Base-by-base conservation (phyloP, 2,329 filamentous ascomycete genomes). In the Stachybotrys chartarum region DNA sequence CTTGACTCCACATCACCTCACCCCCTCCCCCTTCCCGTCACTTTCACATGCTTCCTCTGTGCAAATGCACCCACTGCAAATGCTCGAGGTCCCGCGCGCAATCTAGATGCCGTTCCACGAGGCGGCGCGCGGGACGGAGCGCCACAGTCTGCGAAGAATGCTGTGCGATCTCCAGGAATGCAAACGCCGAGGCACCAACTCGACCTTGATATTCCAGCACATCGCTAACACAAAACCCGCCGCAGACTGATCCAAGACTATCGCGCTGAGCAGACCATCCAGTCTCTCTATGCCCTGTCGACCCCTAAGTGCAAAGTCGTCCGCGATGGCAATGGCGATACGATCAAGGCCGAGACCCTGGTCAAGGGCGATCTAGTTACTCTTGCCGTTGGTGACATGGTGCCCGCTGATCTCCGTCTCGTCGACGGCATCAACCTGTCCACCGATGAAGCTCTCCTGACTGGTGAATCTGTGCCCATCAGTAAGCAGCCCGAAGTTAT, bases 381-480 rank as follows among this genome's bases (percentile, higher is more conserved):
- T 53, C 77, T 85, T 59, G 79, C 75, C 60, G 84, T 82, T 47
- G 87, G 87, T 60, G 86, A 88, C 66, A 83, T 87, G 51, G 78
- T 89, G 42, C 85, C 87, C 5, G 87, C 86, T 39, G 87, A 90
- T 69, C 72, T 89, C 52, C 80, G 85, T 58, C 73, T 85, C 18
- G 70, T 86, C 58, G 79, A 86, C 59, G 82, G 80, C 55, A 83
- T 91, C 71, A 92, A 92, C 68, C 74, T 90, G 57, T 87, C 86
- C 52, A 87, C 86, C 60, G 89, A 95, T 58, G 87, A 90, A 69
- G 85, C 87, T 12, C 78, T 88, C 56, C 79, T 90, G 45, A 91
- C 87, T 14, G 87, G 87, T 59, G 87, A 91, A 72, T 88, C 87
- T 42, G 70, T 87, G 7, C 84, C 87, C 56, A 84, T 87, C 54